Percentiles rank a stretch among this genome's conserved stretches.
These are phyloP conservation scores for Lasiodiplodia sp. DNA, from an alignment of 2,329 filamentous ascomycete genomes.

Conservation along the genomic window DNA sequence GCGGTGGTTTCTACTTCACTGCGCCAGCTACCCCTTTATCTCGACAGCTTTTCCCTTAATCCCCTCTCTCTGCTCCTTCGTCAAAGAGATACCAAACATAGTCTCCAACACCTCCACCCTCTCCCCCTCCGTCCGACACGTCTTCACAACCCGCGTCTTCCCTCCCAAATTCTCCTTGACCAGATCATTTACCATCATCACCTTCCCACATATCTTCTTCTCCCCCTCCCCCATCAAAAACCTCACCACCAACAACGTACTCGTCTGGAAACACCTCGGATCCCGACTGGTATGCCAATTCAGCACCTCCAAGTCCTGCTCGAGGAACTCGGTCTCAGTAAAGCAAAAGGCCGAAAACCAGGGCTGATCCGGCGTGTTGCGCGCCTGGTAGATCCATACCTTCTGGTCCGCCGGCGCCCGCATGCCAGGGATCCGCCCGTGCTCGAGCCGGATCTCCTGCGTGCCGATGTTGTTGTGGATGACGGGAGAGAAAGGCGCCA, in stretches of 20 bases:
- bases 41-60: too few species aligned
- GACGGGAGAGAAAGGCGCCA: conserved; percentile 13
- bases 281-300: conserved; percentile 46
- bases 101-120: conserved; percentile 47
- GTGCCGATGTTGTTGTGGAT: conserved; percentile 56
- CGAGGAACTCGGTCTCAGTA: conserved; percentile 48
- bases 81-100: conserved; percentile 51
- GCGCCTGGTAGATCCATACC: conserved; percentile 70
- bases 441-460: conserved; percentile 63
- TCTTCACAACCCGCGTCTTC: conserved; percentile 46
- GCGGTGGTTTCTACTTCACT: too few species aligned
- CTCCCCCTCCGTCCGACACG: conserved; percentile 48
- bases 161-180: conserved; percentile 54
- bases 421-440: conserved; percentile 55
- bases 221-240: conserved; percentile 40
- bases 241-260: conserved; percentile 46
- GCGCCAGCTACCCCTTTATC: too few species aligned
- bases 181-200: conserved; percentile 50
- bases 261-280: conserved; percentile 44
- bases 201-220: conserved; percentile 45
- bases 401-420: conserved; percentile 18
- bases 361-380: conserved; percentile 42
- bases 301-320: conserved; percentile 49
- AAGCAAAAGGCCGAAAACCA: conserved; percentile 55
- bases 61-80: too few species aligned